Conservation (phyloP, 2,329 filamentous ascomycete genomes). For the Penicillium glabrum region DNA sequence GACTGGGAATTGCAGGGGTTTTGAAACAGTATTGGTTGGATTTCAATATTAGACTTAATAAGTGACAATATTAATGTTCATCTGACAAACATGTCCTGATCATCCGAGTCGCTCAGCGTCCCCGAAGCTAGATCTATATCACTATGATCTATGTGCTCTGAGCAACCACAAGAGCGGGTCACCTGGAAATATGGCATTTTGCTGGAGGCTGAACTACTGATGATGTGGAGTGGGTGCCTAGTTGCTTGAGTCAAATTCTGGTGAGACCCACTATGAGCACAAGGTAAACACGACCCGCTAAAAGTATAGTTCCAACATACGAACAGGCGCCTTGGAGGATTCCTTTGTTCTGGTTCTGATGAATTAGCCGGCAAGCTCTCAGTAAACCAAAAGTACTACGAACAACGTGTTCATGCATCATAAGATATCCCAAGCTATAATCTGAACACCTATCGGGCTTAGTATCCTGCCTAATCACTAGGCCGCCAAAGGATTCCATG, state of each 20-base stretch:
- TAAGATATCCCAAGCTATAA: background rate
- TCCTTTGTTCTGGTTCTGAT: background rate
- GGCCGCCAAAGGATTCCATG: background rate
- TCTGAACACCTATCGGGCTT: background rate
- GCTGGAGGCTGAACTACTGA: background rate
- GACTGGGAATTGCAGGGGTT: background rate
- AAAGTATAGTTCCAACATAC: background rate
- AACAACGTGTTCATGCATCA: background rate
- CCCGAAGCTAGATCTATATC: background rate
- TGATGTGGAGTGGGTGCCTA: background rate
- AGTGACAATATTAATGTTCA: background rate
- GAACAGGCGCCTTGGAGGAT: background rate
- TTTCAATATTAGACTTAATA: background rate
- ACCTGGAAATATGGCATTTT: background rate
- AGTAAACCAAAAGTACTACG: background rate
- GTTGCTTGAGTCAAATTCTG: background rate
- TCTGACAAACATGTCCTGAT: background rate
- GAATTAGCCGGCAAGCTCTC: background rate
- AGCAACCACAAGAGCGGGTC: background rate
- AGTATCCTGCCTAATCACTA: background rate
- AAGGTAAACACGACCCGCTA: background rate
- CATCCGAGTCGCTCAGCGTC: background rate
- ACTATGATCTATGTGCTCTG: background rate
- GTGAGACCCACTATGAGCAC: background rate
- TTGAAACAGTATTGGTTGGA: background rate